Conservation (phyloP, 2,329 filamentous ascomycete species). For the Mariannaea sp. region DNA sequence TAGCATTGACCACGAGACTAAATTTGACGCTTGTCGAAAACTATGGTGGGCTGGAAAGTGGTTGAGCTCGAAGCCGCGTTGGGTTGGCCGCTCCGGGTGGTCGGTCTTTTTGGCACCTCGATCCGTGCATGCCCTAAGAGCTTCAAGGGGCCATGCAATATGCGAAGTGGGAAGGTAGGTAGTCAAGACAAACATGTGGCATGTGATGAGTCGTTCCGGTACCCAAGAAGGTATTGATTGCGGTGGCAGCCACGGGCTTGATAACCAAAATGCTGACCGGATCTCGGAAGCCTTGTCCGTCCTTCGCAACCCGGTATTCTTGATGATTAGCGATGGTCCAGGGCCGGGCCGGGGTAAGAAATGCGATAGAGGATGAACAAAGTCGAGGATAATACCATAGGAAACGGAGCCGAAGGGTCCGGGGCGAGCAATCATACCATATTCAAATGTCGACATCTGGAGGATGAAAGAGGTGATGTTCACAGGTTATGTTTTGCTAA, state of each 20-base stretch:
- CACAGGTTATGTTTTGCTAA: slow-evolving; percentile 13
- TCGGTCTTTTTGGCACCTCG: slow-evolving; percentile 8
- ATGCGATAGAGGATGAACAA: slow-evolving; percentile 4
- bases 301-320: slow-evolving; percentile 13
- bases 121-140: slow-evolving; percentile 12
- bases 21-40: slow-evolving; percentile 1
- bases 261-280: slow-evolving; percentile 19
- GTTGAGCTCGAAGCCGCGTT: neutral
- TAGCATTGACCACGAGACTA: neutral
- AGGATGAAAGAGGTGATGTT: slow-evolving; percentile 33
- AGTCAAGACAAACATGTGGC: slow-evolving; percentile 27
- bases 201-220: slow-evolving; percentile 33
- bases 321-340: slow-evolving; percentile 8
- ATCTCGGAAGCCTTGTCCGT: slow-evolving; percentile 26
- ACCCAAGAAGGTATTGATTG: slow-evolving; percentile 19
- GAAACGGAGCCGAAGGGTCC: slow-evolving; percentile 14
- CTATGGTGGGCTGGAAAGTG: neutral
- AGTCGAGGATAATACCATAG: slow-evolving; percentile 1
- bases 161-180: slow-evolving; percentile 7
- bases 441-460: slow-evolving; percentile 37
- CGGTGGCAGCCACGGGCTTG: slow-evolving; percentile 24
- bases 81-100: neutral
- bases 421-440: slow-evolving; percentile 23
- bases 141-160: slow-evolving; percentile 8
- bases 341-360: slow-evolving; percentile 14